Percentiles rank a stretch among this genome's conserved stretches.
These are phyloP conservation scores for Tephrocybe sp. DNA, from an alignment of 768 basidiomycete genomes.

Conservation along the genomic window DNA sequence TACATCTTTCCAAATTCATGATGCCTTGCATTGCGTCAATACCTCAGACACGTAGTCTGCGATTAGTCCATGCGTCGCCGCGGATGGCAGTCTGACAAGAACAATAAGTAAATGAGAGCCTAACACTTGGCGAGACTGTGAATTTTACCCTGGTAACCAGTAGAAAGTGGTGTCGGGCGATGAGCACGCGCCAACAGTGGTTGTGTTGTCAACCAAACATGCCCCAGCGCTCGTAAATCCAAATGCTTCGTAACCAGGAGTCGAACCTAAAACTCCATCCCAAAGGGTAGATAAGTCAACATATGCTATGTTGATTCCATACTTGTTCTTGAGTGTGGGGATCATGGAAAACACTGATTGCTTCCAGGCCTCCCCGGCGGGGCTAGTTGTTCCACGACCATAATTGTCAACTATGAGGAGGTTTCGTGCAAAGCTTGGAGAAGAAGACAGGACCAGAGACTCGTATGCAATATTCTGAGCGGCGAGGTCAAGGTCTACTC, in stretches of 20 bases:
- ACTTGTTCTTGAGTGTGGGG: constrained; percentile 24
- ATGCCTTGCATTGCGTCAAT: constrained; percentile 12
- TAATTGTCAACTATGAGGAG: constrained; percentile 55
- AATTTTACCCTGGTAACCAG: constrained; percentile 21
- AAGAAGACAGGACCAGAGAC: constrained; percentile 38
- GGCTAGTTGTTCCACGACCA: constrained; percentile 40
- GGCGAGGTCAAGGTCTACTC: constrained; percentile 28
- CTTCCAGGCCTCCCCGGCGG: constrained; percentile 45
- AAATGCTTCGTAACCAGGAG: constrained; percentile 48
- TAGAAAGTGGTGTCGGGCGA: constrained; percentile 21
- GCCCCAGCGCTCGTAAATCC: constrained; percentile 41
- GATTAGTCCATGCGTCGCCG: constrained; percentile 19
- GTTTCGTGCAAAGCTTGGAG: constrained; percentile 47
- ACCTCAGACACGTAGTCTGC: constrained; percentile 20
- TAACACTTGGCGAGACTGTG: not conserved
- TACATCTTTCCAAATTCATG: not conserved
- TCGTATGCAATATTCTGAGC: constrained; percentile 39
- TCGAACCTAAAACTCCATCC: constrained; percentile 39
- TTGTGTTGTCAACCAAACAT: constrained; percentile 11
- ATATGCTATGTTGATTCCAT: constrained; percentile 41
- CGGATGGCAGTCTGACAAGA: constrained; percentile 13
- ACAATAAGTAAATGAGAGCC: not conserved
- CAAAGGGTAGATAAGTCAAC: constrained; percentile 47
- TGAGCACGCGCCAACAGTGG: constrained; percentile 17
- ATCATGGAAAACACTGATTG: constrained; percentile 42